phyloP scores from a whole-genome alignment of 1,284 basidiomycete species.

The Hymenochaete sp. region DNA sequence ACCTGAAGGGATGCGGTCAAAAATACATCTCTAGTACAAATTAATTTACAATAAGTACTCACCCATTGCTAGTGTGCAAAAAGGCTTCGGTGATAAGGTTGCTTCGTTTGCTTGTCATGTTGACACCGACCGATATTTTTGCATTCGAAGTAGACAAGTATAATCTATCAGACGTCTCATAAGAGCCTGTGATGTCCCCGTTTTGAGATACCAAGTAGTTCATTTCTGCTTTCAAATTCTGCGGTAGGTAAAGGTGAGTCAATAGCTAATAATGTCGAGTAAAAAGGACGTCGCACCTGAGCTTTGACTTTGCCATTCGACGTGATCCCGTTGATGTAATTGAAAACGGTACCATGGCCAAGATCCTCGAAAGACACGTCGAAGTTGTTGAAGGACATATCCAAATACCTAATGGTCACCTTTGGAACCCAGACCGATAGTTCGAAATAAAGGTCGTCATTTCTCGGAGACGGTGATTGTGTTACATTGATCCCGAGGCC shows the following conservation, averaged over 20 bases:
- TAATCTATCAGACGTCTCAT: conserved; percentile 11
- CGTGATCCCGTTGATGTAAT: conserved; percentile 17
- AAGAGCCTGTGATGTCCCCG: conserved; percentile 16
- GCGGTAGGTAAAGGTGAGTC: no score
- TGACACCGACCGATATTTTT: conserved; percentile 12
- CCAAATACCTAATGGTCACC: conserved; percentile 20
- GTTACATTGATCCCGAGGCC: no score
- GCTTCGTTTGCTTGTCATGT: conserved; percentile 13
- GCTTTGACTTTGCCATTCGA: conserved; percentile 18
- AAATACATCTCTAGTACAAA: no score
- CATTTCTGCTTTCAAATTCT: conserved; percentile 12
- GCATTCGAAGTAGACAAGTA: conserved; percentile 17
- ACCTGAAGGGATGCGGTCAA: no score
- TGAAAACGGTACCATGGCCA: conserved; percentile 18
- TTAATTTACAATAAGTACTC: not conserved
- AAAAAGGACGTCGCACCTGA: no score
- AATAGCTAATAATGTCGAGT: no score
- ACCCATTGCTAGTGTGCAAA: conserved; percentile 20
- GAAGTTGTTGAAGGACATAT: conserved; percentile 22
- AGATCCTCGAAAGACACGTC: conserved; percentile 19
- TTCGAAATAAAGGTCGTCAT: no score
- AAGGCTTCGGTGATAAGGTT: no score
- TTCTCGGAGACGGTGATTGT: no score
- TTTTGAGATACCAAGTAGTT: conserved; percentile 15
- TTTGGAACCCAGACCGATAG: no score